Evolutionary conservation across 2,329 filamentous ascomycete species (phyloP).

Genomic region (Fusarium nisikadoi): DNA sequence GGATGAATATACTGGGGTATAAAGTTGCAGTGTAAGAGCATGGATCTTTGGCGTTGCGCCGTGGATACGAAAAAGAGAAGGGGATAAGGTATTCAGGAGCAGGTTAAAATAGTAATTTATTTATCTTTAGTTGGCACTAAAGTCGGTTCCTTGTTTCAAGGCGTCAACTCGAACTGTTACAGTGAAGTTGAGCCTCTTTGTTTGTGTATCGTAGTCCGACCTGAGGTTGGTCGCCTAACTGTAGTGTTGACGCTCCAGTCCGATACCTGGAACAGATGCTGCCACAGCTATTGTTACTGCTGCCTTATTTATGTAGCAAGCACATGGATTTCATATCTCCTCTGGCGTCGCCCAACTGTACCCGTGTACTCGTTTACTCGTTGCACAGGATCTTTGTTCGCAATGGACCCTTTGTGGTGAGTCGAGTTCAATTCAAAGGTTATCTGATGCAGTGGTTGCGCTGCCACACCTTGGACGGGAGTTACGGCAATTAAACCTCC

Average conservation of each 20-base stretch:
- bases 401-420: neutral
- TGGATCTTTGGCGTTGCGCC: constrained; percentile 31
- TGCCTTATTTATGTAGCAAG: neutral
- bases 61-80: constrained; percentile 31
- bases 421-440: constrained; percentile 8
- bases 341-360: neutral
- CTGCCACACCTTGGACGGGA: constrained; percentile 3
- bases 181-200: constrained; percentile 17
- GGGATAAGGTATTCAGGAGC: constrained; percentile 6
- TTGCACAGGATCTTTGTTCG: constrained; percentile 3
- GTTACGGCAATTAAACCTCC: constrained; percentile 26
- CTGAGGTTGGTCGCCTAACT: neutral
- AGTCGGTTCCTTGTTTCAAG: constrained; percentile 9
- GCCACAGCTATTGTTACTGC: neutral
- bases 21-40: constrained; percentile 33
- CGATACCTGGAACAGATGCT: neutral
- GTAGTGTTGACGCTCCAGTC: neutral
- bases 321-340: neutral
- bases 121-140: neutral
- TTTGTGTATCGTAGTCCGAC: constrained; percentile 5
- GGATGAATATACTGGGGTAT: constrained; percentile 39
- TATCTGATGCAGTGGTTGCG: neutral
- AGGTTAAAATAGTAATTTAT: neutral
- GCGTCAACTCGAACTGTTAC: constrained; percentile 10
- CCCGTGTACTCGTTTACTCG: neutral